A percentile compares a stretch with the other conserved stretches of the same genome.
phyloP scores from a whole-genome alignment of 192 early-diverging fungal species.

The Coemansia brasiliensis region DNA sequence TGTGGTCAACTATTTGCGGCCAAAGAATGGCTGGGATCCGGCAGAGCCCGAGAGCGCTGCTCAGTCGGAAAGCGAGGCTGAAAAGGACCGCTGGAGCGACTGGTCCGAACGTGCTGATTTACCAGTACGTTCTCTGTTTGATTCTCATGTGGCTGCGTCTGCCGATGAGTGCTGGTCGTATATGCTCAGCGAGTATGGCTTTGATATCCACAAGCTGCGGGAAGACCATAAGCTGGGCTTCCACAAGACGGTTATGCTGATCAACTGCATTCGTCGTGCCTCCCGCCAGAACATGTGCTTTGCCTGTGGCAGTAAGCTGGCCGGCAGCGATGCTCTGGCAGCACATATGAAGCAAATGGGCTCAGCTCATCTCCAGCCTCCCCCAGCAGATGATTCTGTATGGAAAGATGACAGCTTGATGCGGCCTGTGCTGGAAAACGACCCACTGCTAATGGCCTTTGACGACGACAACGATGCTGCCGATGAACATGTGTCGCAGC shows the following conservation, averaged over 20 bases:
- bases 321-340: slow-evolving; percentile 46
- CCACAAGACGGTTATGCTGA: slow-evolving; percentile 77
- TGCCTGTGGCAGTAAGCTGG: slow-evolving; percentile 62
- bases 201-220: slow-evolving; percentile 69
- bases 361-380: slow-evolving; percentile 58
- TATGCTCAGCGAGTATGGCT: slow-evolving; percentile 72
- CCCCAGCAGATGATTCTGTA: slow-evolving; percentile 51
- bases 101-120: slow-evolving; percentile 70
- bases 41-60: slow-evolving; percentile 79
- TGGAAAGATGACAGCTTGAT: slow-evolving; percentile 79
- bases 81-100: slow-evolving; percentile 70
- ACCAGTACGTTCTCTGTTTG: slow-evolving; percentile 81
- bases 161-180: slow-evolving; percentile 69
- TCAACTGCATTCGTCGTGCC: slow-evolving; percentile 82
- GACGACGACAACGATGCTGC: slow-evolving; percentile 53
- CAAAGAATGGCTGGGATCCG: slow-evolving; percentile 88
- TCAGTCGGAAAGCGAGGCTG: slow-evolving; percentile 61
- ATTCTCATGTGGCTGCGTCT: slow-evolving; percentile 60
- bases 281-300: slow-evolving; percentile 68
- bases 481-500: slow-evolving; percentile 36
- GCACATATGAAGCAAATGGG: slow-evolving; percentile 65
- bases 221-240: slow-evolving; percentile 66
- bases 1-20: slow-evolving; percentile 88
- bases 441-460: slow-evolving; percentile 78
- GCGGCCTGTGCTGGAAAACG: slow-evolving; percentile 80